A percentile compares a stretch with the other conserved stretches of the same genome.
Conservation (phyloP, 2,329 filamentous ascomycete genomes). For the Exophiala phaeomuriformis region DNA sequence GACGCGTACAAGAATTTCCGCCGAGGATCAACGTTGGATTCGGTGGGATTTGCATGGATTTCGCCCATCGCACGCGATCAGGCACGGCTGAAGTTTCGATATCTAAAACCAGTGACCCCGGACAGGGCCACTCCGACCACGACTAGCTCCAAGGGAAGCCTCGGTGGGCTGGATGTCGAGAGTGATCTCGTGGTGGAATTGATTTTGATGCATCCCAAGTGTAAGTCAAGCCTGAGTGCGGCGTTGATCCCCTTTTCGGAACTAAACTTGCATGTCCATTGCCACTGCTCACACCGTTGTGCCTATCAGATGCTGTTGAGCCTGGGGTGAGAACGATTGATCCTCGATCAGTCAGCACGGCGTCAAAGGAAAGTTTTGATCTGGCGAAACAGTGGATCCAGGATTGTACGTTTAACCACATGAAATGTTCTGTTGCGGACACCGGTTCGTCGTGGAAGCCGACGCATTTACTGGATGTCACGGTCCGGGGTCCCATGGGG, state of each 20-base stretch:
- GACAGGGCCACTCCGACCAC: slow-evolving; percentile 10
- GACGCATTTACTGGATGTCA: slow-evolving; percentile 26
- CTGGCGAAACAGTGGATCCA: slow-evolving; percentile 26
- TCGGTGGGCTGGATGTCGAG: slow-evolving; percentile 5
- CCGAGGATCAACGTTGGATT: slow-evolving; percentile 9
- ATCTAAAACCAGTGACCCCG: slow-evolving; percentile 13
- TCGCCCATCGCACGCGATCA: slow-evolving; percentile 26
- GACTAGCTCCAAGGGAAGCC: slow-evolving; percentile 14
- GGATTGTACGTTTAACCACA: slow-evolving; percentile 27
- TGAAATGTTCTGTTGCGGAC: slow-evolving; percentile 26
- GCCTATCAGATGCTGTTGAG: slow-evolving; percentile 22
- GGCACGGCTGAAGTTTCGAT: slow-evolving; percentile 25
- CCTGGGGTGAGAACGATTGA: slow-evolving; percentile 25
- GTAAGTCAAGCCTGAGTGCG: slow-evolving; percentile 13
- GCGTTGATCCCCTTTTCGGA: neutral
- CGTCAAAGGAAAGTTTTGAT: slow-evolving; percentile 23
- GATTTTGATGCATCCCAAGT: slow-evolving; percentile 27
- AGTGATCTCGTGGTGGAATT: slow-evolving; percentile 21
- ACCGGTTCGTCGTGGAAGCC: slow-evolving; percentile 23
- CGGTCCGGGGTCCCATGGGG: slow-evolving; percentile 20
- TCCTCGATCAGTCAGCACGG: slow-evolving; percentile 20
- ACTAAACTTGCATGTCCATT: neutral
- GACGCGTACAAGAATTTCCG: slow-evolving; percentile 24
- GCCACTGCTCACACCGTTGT: neutral
- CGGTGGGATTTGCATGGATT: slow-evolving; percentile 20